Conservation (phyloP, 768 basidiomycete species). For the Rhizopogon salebrosus region DNA sequence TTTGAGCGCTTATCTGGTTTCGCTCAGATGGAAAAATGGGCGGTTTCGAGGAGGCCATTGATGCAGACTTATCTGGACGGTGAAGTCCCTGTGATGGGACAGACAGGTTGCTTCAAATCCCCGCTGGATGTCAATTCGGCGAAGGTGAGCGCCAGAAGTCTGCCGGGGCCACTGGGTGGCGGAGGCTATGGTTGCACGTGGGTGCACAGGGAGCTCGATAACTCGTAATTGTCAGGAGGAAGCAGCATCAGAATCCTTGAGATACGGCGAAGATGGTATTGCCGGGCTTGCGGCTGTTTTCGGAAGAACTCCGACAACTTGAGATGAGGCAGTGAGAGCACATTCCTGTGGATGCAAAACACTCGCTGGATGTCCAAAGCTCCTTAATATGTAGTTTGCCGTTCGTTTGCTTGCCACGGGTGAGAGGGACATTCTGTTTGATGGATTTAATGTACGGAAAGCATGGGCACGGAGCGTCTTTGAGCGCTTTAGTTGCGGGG, state of each 20-base stretch:
- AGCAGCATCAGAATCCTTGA: slow-evolving; percentile 21
- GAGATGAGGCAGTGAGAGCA: slow-evolving; percentile 25
- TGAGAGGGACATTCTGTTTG: slow-evolving; percentile 30
- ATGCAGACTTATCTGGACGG: not conserved
- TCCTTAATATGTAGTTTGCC: slow-evolving; percentile 37
- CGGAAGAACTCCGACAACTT: slow-evolving; percentile 18
- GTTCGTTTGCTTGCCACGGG: slow-evolving; percentile 23
- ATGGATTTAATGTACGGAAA: slow-evolving; percentile 41
- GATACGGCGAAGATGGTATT: slow-evolving; percentile 7
- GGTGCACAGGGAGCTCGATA: slow-evolving; percentile 12
- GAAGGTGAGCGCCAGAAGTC: not conserved
- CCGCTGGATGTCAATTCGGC: not conserved
- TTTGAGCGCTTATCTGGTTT: too few species aligned
- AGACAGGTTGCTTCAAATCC: not conserved
- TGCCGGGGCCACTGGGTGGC: slow-evolving; percentile 1
- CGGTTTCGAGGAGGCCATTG: too few species aligned
- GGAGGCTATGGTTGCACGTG: slow-evolving; percentile 10
- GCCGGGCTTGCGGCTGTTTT: slow-evolving; percentile 10
- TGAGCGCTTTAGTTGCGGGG: slow-evolving; percentile 23
- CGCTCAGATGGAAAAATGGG: too few species aligned
- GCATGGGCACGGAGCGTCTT: slow-evolving; percentile 43
- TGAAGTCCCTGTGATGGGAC: not conserved
- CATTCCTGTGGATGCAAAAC: slow-evolving; percentile 2
- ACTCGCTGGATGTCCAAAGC: slow-evolving; percentile 25
- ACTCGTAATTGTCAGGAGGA: slow-evolving; percentile 10